Percentiles rank a stretch among this genome's conserved stretches.
Evolutionary conservation across 116 monocot species (phyloP).

Genomic region (Papilionanthe hybrid): DNA sequence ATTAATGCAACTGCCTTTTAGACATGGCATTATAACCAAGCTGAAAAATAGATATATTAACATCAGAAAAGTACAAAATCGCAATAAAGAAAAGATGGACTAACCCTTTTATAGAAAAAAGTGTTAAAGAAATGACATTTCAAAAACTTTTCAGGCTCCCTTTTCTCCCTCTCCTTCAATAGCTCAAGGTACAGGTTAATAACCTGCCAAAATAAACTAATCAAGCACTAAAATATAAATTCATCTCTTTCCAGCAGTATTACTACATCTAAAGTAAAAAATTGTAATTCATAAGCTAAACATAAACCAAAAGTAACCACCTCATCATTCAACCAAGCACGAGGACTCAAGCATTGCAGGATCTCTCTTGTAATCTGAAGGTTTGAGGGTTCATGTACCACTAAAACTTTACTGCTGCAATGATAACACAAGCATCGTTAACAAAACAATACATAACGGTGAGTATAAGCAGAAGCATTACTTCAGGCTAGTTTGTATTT

Average conservation of each 20-base stretch:
- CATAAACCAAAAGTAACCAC: conserved; percentile 8
- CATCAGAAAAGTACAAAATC: not conserved
- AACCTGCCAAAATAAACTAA: conserved; percentile 20
- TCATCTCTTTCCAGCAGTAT: not conserved
- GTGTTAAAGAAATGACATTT: conserved; percentile 49
- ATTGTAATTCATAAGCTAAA: not conserved
- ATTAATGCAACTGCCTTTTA: too few relatives aligned
- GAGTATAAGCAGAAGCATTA: not conserved
- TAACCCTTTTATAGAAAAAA: conserved; percentile 48
- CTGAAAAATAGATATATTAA: not conserved
- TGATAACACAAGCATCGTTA: not conserved
- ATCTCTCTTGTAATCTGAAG: conserved; percentile 36
- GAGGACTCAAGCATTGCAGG: conserved; percentile 33
- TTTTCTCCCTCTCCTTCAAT: conserved; percentile 43
- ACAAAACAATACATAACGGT: not conserved
- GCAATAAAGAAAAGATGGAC: conserved; percentile 1
- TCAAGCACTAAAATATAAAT: not conserved
- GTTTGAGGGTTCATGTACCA: conserved; percentile 31
- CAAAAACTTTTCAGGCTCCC: conserved; percentile 34
- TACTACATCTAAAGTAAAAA: not conserved
- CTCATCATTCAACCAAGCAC: conserved; percentile 48
- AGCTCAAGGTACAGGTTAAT: conserved; percentile 46
- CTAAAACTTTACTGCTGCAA: conserved; percentile 26
- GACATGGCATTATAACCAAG: too few relatives aligned
- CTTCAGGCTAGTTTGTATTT: too few relatives aligned